Evolutionary conservation across 2,329 filamentous ascomycete species (phyloP), one percentile per base, ranked within the genome.

Genomic region (Fusarium pseudoanthophilum): DNA sequence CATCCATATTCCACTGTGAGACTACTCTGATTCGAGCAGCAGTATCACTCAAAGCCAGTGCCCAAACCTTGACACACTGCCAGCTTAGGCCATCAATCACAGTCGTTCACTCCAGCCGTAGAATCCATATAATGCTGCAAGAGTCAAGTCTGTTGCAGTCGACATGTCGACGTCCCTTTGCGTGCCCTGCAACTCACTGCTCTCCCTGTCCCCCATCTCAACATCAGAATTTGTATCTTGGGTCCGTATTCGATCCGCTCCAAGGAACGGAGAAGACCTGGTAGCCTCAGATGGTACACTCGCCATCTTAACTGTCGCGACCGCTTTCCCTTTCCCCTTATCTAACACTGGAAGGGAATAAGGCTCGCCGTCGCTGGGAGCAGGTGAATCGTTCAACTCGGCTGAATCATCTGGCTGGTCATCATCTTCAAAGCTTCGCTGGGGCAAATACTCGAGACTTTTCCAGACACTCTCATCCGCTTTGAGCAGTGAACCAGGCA

Each of bases 151-250:
- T 20, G 11, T 26, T 26, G 16, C 43, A 26, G 1, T 4, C 4
- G 4, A 10, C 10, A 5, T 2, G 7, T n/a, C 20, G 10, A 4
- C 14, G 13, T 11, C 10, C 14, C 7, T n/a, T n/a, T 21, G 14
- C 46, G 10, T 6, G 11, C 5, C 20, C 20, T 16, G 28, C 28
- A 15, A 21, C 20, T 49, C 28, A n/a, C 3, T n/a, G 20, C 14
- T 11, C 10, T 30, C 28, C 14, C 10, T 16, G n/a, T 30, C 46
- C 15, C 24, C 46, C 28, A 51, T 18, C 10, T 32, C 46, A 24
- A 7, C 32, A 52, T 26, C 49, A 11, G 9, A 26, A 15, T 3
- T 10, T 6, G 8, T 24, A 11, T 18, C 16, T 51, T 14, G 30
- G 8, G 7, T 24, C 11, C 15, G 10, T 18, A 20, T 20, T 20